Evolutionary conservation across 345 rosid species (phyloP).

Genomic region (Salix suchowensis): DNA sequence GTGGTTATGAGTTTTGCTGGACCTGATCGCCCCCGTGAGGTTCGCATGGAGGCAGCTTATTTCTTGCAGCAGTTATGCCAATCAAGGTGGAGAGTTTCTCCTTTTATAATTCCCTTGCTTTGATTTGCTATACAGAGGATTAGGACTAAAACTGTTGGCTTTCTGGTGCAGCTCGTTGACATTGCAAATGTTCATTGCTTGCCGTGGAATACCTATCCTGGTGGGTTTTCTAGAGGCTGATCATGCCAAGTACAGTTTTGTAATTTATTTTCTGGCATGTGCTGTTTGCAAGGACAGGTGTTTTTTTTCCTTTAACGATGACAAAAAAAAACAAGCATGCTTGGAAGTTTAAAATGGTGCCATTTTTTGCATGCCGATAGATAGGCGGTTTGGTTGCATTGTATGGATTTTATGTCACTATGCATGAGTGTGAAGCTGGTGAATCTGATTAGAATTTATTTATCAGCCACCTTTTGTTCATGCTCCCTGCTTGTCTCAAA

Average conservation of each 20-base stretch:
- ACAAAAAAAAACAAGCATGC: neutral
- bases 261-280: constrained; percentile 1
- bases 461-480: neutral
- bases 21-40: constrained; percentile 77
- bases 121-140: constrained; percentile 6
- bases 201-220: constrained; percentile 89
- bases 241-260: constrained; percentile 90
- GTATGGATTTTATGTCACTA: neutral
- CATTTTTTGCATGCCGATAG: neutral
- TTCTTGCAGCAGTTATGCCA: constrained; percentile 93
- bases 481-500: neutral
- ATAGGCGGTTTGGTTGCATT: neutral
- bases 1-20: constrained; percentile 68
- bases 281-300: neutral
- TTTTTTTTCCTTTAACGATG: neutral
- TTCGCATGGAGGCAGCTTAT: constrained; percentile 92
- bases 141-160: constrained; percentile 21
- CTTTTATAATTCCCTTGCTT: constrained; percentile 10
- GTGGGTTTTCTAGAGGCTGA: constrained; percentile 96
- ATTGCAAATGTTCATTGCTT: constrained; percentile 95
- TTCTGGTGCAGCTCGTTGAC: constrained; percentile 71
- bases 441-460: neutral
- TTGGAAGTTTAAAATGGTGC: neutral
- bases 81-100: constrained; percentile 60
- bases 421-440: neutral